A percentile compares a stretch with the other conserved stretches of the same genome.
These are phyloP conservation scores for Rehmannia glutinosa DNA, from an alignment of 257 asterid genomes.

Conservation along the genomic window DNA sequence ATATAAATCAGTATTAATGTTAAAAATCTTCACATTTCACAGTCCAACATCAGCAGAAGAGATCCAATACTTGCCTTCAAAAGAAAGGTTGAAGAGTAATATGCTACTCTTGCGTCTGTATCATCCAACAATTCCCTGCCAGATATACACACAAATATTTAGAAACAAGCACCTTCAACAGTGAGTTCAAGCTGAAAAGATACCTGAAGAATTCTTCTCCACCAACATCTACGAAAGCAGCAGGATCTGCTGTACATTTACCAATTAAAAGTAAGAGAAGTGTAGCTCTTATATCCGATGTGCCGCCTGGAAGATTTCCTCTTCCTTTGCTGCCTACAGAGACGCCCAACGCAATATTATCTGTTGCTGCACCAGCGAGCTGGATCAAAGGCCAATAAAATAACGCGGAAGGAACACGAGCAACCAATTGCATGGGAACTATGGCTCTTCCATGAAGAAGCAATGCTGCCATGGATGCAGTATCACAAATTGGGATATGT, in stretches of 20 bases:
- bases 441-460: constrained; percentile 94
- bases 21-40: constrained; percentile 1
- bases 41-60: constrained; percentile 25
- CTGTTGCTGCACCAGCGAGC: constrained; percentile 97
- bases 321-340: constrained; percentile 99
- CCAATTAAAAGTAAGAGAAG: constrained; percentile 97
- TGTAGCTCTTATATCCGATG: constrained; percentile 97
- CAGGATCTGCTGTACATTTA: constrained; percentile 93
- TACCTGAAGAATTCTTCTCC: constrained; percentile 96
- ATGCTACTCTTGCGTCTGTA: constrained; percentile 99
- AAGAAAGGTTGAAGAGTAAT: constrained; percentile 96
- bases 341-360: constrained; percentile 96
- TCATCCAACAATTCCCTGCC: constrained; percentile 90
- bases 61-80: constrained; percentile 65
- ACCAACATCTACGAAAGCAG: constrained; percentile 79
- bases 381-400: constrained; percentile 98
- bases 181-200: constrained; percentile 19
- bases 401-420: constrained; percentile 96
- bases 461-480: constrained; percentile 92
- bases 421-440: constrained; percentile 98
- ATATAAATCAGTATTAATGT: constrained; percentile 17
- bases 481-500: constrained; percentile 43
- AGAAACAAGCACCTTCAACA: constrained; percentile 14
- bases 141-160: constrained; percentile 16
- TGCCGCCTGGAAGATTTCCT: constrained; percentile 98